These are phyloP conservation scores for Kodamaea jinghongensis DNA, from an alignment of 805 yeast species.

Conservation along the genomic window DNA sequence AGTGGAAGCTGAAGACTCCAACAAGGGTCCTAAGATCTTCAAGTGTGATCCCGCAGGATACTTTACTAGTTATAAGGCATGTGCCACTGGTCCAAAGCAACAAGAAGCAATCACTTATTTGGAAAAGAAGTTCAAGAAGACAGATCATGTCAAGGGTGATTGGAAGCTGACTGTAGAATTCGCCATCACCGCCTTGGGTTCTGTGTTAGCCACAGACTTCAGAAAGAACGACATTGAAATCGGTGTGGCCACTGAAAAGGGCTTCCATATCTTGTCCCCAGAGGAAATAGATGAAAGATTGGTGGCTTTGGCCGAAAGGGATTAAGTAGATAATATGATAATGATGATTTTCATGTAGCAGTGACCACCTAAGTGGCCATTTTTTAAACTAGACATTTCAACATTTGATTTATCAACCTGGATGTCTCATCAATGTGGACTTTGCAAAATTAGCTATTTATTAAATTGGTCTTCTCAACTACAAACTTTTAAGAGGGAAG, in stretches of 20 bases:
- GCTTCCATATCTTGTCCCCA: conserved; percentile 68
- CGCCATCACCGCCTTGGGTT: conserved; percentile 82
- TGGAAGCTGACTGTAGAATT: conserved; percentile 89
- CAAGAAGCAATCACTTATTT: conserved; percentile 89
- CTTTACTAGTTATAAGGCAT: conserved; percentile 85
- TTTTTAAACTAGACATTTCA: too few relatives aligned
- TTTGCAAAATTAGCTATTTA: too few relatives aligned
- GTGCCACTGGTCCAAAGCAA: conserved; percentile 95
- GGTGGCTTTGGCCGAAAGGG: conserved; percentile 94
- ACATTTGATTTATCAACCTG: too few relatives aligned
- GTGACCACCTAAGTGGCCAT: too few relatives aligned
- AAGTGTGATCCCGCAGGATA: conserved; percentile 98
- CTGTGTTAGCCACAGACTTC: conserved; percentile 88
- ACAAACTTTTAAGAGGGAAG: too few relatives aligned
- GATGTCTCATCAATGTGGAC: too few relatives aligned
- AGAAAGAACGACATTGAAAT: conserved; percentile 91
- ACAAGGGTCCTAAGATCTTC: conserved; percentile 81
- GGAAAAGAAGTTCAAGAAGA: conserved; percentile 83
- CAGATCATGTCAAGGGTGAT: conserved; percentile 67
- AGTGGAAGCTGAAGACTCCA: conserved; percentile 69
- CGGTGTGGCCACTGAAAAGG: conserved; percentile 76
- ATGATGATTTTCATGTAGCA: conserved; percentile 5
- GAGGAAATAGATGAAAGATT: conserved; percentile 95
- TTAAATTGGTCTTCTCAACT: too few relatives aligned
- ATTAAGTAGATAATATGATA: conserved; percentile 37